phyloP scores from a whole-genome alignment of 2,329 filamentous ascomycete genomes.

The Arachnomyces sp. region DNA sequence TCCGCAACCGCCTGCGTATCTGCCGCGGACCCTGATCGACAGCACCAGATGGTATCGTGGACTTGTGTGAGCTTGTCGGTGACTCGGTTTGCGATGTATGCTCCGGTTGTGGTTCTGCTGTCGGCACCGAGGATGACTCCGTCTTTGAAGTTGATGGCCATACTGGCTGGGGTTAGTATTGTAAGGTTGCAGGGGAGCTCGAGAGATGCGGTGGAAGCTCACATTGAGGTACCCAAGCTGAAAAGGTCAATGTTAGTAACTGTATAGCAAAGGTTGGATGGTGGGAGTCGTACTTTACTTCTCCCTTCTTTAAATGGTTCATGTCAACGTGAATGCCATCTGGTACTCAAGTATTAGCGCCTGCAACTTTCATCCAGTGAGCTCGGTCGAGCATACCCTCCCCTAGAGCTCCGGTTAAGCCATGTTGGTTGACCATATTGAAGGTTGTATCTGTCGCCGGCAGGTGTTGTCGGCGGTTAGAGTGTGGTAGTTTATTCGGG shows the following conservation, averaged over 20 bases:
- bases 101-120: constrained; percentile 91
- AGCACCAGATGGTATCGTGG: constrained; percentile 99
- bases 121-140: constrained; percentile 95
- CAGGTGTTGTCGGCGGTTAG: neutral
- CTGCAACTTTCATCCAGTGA: constrained; percentile 13
- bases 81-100: constrained; percentile 98
- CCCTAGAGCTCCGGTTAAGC: constrained; percentile 12
- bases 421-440: constrained; percentile 10
- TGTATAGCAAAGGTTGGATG: constrained; percentile 4
- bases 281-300: constrained; percentile 87
- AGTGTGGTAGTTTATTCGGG: neutral
- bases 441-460: neutral
- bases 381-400: constrained; percentile 10
- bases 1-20: constrained; percentile 97
- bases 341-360: constrained; percentile 29
- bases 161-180: constrained; percentile 47
- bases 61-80: constrained; percentile 99
- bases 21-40: constrained; percentile 90
- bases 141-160: constrained; percentile 98
- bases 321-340: constrained; percentile 99
- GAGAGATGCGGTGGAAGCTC: constrained; percentile 32
- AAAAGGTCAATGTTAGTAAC: constrained; percentile 22
- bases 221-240: constrained; percentile 97
- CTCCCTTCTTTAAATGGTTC: constrained; percentile 96
- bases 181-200: constrained; percentile 14